Percentiles rank a stretch among this genome's conserved stretches.
phyloP scores from a whole-genome alignment of 192 early-diverging fungal genomes.

The Coemansia interrupta region DNA sequence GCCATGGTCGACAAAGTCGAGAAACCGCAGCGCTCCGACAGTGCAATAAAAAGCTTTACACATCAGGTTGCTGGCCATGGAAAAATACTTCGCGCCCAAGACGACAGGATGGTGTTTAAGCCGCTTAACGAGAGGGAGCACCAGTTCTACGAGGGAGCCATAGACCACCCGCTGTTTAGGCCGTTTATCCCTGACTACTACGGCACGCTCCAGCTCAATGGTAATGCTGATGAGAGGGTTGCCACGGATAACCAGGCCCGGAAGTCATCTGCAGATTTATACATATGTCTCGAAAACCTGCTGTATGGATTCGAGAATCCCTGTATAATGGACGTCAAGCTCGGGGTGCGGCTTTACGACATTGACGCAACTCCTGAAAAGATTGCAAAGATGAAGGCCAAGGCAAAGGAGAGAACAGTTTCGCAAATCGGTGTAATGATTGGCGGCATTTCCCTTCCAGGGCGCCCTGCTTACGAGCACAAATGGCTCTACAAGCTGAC shows the following conservation, averaged over 20 bases:
- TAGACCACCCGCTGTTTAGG: not conserved
- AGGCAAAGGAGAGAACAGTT: conserved; percentile 67
- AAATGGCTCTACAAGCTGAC: conserved; percentile 28
- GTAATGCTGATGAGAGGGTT: not conserved
- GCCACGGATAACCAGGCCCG: not conserved
- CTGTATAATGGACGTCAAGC: conserved; percentile 83
- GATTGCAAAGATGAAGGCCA: conserved; percentile 58
- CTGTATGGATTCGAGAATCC: conserved; percentile 63
- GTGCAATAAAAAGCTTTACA: not conserved
- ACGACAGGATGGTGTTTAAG: not conserved
- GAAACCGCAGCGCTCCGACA: not conserved
- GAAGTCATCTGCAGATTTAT: conserved; percentile 4
- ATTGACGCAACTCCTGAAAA: conserved; percentile 71
- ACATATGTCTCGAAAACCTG: conserved; percentile 77
- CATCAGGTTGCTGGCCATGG: conserved; percentile 1
- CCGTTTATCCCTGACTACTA: not conserved
- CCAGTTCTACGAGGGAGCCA: not conserved
- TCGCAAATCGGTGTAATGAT: conserved; percentile 63
- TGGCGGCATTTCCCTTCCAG: conserved; percentile 66
- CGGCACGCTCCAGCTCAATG: not conserved
- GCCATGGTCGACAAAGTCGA: too few species aligned
- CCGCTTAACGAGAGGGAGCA: conserved; percentile 1
- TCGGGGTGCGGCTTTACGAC: conserved; percentile 76
- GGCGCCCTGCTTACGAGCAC: conserved; percentile 6
- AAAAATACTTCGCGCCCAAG: not conserved